These are phyloP conservation scores for Oryza meyeriana DNA, from an alignment of 176 grass and related monocot species.

Conservation along the genomic window DNA sequence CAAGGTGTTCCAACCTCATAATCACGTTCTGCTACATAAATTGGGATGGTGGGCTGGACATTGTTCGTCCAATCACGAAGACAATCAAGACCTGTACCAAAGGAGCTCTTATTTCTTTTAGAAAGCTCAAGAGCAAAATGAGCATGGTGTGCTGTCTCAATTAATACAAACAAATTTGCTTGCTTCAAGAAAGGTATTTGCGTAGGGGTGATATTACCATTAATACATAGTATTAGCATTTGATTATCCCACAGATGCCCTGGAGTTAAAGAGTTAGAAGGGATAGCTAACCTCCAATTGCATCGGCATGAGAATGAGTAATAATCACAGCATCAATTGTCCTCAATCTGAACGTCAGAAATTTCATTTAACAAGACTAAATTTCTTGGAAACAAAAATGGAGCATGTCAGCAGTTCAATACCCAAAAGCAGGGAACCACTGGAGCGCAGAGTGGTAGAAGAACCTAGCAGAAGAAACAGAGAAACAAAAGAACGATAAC, in stretches of 20 bases:
- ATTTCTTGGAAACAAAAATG: conserved; percentile 14
- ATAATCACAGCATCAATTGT: conserved; percentile 74
- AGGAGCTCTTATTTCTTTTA: background rate
- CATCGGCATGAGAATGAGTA: conserved; percentile 95
- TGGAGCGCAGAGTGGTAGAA: conserved; percentile 83
- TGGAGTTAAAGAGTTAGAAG: background rate
- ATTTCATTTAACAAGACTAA: background rate
- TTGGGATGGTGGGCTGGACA: conserved; percentile 74
- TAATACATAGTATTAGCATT: too few species aligned
- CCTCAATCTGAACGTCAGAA: conserved; percentile 61
- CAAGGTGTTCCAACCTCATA: conserved; percentile 54
- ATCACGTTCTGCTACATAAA: conserved; percentile 83
- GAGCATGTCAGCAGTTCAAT: conserved; percentile 1
- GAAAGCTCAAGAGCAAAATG: conserved; percentile 27
- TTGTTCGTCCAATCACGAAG: conserved; percentile 98
- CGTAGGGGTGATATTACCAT: too few species aligned
- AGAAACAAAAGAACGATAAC: background rate
- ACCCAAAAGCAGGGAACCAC: conserved; percentile 87
- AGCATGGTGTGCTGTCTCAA: background rate
- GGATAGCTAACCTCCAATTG: conserved; percentile 76
- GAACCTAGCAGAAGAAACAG: conserved; percentile 58
- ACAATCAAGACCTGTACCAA: conserved; percentile 83
- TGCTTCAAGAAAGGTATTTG: background rate
- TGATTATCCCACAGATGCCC: background rate
- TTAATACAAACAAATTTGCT: conserved; percentile 1